A percentile compares a stretch with the other conserved stretches of the same genome.
phyloP scores from a whole-genome alignment of 495 filamentous ascomycete genomes.

The Apodospora peruviana region DNA sequence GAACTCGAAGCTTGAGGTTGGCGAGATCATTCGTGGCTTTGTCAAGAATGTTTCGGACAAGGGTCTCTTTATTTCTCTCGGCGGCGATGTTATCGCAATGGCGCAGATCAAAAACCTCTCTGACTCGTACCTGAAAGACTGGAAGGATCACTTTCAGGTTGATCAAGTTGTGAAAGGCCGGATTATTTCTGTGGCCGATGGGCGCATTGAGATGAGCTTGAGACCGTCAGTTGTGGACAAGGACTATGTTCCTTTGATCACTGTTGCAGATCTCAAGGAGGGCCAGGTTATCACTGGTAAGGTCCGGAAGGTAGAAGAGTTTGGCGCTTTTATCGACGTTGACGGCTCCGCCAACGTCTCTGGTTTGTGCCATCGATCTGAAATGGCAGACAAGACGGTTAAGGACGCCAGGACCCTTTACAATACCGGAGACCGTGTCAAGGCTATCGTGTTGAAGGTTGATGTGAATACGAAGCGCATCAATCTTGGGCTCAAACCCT shows the following conservation, averaged over 20 bases:
- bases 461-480: conserved; percentile 68
- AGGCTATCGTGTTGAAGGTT: conserved; percentile 79
- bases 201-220: conserved; percentile 77
- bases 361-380: conserved; percentile 82
- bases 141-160: conserved; percentile 81
- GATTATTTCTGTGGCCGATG: conserved; percentile 63
- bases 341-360: conserved; percentile 81
- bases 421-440: conserved; percentile 81
- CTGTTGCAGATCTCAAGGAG: conserved; percentile 64
- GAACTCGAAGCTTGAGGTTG: conserved; percentile 62
- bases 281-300: conserved; percentile 83
- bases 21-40: conserved; percentile 83
- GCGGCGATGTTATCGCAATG: conserved; percentile 72
- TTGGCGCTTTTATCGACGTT: conserved; percentile 87
- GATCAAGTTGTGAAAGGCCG: conserved; percentile 88
- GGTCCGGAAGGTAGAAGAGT: conserved; percentile 87
- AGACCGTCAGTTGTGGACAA: conserved; percentile 79
- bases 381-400: conserved; percentile 79
- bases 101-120: conserved; percentile 82
- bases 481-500: conserved; percentile 86
- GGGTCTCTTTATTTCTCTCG: conserved; percentile 77
- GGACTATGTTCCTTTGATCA: conserved; percentile 63
- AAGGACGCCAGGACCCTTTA: conserved; percentile 79
- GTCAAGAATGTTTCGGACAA: conserved; percentile 80
- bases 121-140: conserved; percentile 87